Evolutionary conservation across 2,329 filamentous ascomycete genomes (phyloP), one percentile per base, ranked within the genome.

Genomic region (Herpotrichia juniperi): DNA sequence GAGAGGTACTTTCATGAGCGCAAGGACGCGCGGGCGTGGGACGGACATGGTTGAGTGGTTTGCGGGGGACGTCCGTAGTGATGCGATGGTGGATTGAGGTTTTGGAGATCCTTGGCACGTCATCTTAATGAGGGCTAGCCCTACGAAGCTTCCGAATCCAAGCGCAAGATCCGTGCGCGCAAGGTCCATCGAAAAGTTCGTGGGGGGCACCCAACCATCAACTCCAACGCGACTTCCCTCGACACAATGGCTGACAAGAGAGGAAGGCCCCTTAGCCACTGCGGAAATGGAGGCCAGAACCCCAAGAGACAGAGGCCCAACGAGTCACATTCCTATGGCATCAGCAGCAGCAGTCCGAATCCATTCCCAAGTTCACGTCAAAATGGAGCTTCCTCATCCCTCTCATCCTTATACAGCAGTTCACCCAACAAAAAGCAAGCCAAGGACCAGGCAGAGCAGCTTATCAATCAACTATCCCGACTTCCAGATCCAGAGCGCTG

Each of bases 1-100:
- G 12, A 32, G 19, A 39, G 63, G 40, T 76, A 91, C 92, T 87
- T 91, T 92, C 80, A 93, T 84, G 58, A 96, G 83, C 71, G 91
- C 89, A 42, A 85, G 57, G 28, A 86, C 72, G 42, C 83, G 79
- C 44, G 72, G 74, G 53, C 80, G 78, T 53, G 81, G 74, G 63
- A 83, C 79, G 26, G 81, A 72, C 81, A 83, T 83, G 46, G 59
- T n/a, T 69, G 57, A 28, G 51, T 49, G 34, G n/a, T n/a, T n/a
- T 19, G 46, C 12, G 19, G 6, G n/a, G 3, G 8, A 37, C 3
- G 7, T 17, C 16, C 34, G 3, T 17, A 6, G 34, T 21, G n/a
- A 21, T 37, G 31, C 34, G 17, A 19, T 37, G 34, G 25, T 28
- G 28, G 17, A 35, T 26, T 37, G 47, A n/a, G 32, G 42, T 21